phyloP scores from a whole-genome alignment of 2,329 filamentous ascomycete species.

The Epichloe bromicola region DNA sequence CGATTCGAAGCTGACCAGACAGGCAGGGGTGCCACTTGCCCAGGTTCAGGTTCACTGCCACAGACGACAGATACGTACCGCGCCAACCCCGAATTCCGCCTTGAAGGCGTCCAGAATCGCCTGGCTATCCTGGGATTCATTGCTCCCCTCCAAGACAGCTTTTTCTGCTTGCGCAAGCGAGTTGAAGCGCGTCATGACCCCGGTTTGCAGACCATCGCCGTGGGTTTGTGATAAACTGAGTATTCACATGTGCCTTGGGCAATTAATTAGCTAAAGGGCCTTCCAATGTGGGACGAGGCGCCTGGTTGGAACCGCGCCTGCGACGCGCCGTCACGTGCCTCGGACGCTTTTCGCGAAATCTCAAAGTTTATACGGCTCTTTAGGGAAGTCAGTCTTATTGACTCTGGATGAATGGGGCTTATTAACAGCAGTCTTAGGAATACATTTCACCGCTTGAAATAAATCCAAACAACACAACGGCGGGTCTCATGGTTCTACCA shows the following conservation, averaged over 20 bases:
- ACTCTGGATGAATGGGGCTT: no score
- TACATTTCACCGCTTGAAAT: no score
- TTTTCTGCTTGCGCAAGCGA: constrained; percentile 17
- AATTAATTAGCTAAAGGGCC: no score
- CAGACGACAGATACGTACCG: constrained; percentile 20
- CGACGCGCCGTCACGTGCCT: constrained; percentile 19
- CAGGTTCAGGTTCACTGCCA: neutral
- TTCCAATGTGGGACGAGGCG: neutral
- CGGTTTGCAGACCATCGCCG: constrained; percentile 9
- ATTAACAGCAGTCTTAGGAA: no score
- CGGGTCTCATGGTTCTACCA: no score
- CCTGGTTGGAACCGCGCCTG: constrained; percentile 7
- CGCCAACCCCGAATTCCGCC: constrained; percentile 24
- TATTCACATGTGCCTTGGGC: no score
- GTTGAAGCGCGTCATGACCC: constrained; percentile 17
- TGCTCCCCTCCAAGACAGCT: constrained; percentile 14
- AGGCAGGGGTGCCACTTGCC: neutral
- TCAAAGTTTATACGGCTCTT: no score
- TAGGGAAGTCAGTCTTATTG: no score
- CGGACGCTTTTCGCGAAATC: no score
- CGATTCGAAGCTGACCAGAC: neutral
- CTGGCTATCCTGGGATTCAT: constrained; percentile 33
- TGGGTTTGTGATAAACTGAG: neutral
- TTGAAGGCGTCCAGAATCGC: constrained; percentile 25
- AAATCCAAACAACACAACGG: no score